A percentile compares a stretch with the other conserved stretches of the same genome.
These are phyloP conservation scores for Cichorium intybus DNA, from an alignment of 140 eudicot genomes.

Conservation along the genomic window DNA sequence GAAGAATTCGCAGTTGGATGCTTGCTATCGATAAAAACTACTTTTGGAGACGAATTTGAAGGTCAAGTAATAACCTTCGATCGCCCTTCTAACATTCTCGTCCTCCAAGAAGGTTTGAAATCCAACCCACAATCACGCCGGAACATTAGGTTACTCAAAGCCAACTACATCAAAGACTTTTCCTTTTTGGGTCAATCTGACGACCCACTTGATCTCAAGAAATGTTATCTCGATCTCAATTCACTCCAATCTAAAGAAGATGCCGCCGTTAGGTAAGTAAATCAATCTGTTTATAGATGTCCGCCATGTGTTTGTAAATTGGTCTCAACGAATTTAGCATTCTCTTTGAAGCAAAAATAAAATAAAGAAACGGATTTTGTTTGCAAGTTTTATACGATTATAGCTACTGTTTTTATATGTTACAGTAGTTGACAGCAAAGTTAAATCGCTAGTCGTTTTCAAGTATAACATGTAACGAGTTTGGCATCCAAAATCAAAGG, in stretches of 20 bases:
- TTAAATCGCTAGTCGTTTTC: not conserved
- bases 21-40: constrained; percentile 72
- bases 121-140: constrained; percentile 60
- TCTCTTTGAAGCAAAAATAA: not conserved
- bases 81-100: constrained; percentile 74
- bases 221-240: constrained; percentile 72
- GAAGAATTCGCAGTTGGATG: constrained; percentile 94
- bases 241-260: constrained; percentile 80
- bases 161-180: constrained; percentile 82
- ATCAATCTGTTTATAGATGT: constrained; percentile 3
- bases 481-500: not conserved
- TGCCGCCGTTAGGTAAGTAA: constrained; percentile 73
- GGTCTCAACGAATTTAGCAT: not conserved
- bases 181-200: constrained; percentile 68
- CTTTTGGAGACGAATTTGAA: constrained; percentile 85
- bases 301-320: constrained; percentile 16
- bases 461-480: not conserved
- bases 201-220: constrained; percentile 77
- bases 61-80: constrained; percentile 82
- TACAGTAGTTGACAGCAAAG: not conserved
- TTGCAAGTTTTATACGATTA: not conserved
- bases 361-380: not conserved
- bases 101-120: constrained; percentile 84
- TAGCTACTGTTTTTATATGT: not conserved
- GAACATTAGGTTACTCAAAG: constrained; percentile 79